Percentiles rank a stretch among this genome's conserved stretches.
phyloP scores from a whole-genome alignment of 768 basidiomycete species.

The Pulveroboletus ravenelii region DNA sequence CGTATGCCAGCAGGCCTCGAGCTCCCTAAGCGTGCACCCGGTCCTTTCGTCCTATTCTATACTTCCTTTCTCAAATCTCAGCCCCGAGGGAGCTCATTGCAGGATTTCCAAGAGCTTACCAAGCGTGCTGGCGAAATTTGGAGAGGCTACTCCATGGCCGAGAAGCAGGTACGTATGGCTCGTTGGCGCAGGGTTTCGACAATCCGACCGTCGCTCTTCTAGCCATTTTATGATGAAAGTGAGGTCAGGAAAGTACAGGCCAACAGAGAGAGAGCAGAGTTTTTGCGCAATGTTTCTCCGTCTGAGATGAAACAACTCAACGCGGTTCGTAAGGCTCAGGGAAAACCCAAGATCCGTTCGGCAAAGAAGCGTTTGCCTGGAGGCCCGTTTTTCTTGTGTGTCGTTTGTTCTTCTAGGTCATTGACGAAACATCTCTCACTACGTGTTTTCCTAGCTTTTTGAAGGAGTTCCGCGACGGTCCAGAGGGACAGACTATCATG shows the following conservation, averaged over 20 bases:
- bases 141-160: constrained; percentile 28
- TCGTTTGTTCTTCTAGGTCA: background rate
- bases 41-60: constrained; percentile 26
- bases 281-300: constrained; percentile 20
- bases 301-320: constrained; percentile 30
- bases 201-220: background rate
- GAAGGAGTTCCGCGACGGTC: constrained; percentile 12
- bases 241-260: constrained; percentile 17
- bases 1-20: constrained; percentile 12
- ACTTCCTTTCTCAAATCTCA: constrained; percentile 10
- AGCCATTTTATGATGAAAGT: constrained; percentile 27
- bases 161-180: constrained; percentile 33
- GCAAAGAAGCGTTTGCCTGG: background rate
- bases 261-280: constrained; percentile 22
- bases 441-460: constrained; percentile 14
- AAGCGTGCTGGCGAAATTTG: constrained; percentile 27
- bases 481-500: constrained; percentile 16
- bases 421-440: background rate
- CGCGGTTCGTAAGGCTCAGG: constrained; percentile 24
- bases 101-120: background rate
- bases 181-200: background rate
- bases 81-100: background rate
- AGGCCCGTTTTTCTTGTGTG: constrained; percentile 25
- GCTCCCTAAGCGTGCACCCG: constrained; percentile 28
- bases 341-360: constrained; percentile 17